Base-by-base conservation (phyloP, 140 eudicot species). In the Stevia rebaudiana region DNA sequence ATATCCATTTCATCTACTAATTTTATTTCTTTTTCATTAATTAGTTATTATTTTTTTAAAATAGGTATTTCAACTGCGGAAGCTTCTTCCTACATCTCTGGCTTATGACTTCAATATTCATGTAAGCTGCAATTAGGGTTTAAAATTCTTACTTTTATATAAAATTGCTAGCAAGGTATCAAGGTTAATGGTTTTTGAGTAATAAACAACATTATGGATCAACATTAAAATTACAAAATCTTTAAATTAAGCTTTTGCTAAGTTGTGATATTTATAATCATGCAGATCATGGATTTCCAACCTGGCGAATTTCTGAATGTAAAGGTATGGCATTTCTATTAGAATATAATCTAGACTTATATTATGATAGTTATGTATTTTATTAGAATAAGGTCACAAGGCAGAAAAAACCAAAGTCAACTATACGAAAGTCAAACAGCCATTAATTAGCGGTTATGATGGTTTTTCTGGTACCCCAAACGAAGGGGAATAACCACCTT, bases 231-330 rank as follows among this genome's bases (percentile, higher is more conserved):
- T 47, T 31, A 47, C 33, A 64, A 64, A 47, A 3, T 5, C 50
- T 4, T 6, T 13, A 37, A 21, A 37, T 23, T 10, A 23, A 66
- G 8, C 11, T 25, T 44, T 63, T 62, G 57, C 23, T 28, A 18
- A 30, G 8, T 25, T 51, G 41, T 40, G 57, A 37, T 1, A 33
- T 35, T 15, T 31, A 17, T 47, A 40, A 59, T 68, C 30, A 44
- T 60, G 78, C 95, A 88, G 99, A 83, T 92, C 78, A 92, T 92
- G 99, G 97, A 92, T 77, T 92, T 92, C 57, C 94, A 92, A 80
- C 99, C 99, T 0, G 97, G 99, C 6, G 97, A 92, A 55, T 92
- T 81, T 82, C 90, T 92, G 13, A 88, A 92, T 57, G 94, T 88
- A 63, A 92, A 92, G 97, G 99, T 92, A 85, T 36, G 55, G 25